These are phyloP conservation scores for Suillus placidus DNA, from an alignment of 768 basidiomycete species.

Conservation along the genomic window DNA sequence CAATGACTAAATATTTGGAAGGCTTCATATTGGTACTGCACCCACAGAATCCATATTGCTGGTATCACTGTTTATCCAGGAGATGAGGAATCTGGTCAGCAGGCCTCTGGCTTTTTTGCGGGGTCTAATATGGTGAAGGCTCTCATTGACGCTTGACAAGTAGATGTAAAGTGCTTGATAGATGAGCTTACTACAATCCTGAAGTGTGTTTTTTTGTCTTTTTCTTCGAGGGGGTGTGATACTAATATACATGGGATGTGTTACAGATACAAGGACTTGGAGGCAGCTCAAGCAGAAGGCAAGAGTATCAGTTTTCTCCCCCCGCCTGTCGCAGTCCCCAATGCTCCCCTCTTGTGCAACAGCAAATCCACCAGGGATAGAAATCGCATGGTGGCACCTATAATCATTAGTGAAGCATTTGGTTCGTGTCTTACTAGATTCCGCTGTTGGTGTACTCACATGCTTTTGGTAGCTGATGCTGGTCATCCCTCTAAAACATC, in stretches of 20 bases:
- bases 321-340: neutral
- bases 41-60: neutral
- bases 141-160: neutral
- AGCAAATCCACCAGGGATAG: neutral
- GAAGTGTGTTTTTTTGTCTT: neutral
- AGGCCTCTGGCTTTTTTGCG: neutral
- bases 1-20: neutral
- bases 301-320: constrained; percentile 1
- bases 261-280: neutral
- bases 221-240: neutral
- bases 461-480: neutral
- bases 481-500: neutral
- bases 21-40: constrained; percentile 1
- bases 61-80: constrained; percentile 1
- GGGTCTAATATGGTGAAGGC: constrained; percentile 2
- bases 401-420: neutral
- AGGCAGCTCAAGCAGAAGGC: constrained; percentile 2
- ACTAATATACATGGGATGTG: neutral
- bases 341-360: neutral
- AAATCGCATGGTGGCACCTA: neutral
- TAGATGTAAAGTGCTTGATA: neutral
- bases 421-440: neutral
- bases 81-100: neutral
- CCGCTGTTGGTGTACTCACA: neutral
- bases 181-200: neutral